Percentiles rank a stretch among this genome's conserved stretches.
Conservation (phyloP, 2,329 filamentous ascomycete genomes). For the Diplodia sapinea region DNA sequence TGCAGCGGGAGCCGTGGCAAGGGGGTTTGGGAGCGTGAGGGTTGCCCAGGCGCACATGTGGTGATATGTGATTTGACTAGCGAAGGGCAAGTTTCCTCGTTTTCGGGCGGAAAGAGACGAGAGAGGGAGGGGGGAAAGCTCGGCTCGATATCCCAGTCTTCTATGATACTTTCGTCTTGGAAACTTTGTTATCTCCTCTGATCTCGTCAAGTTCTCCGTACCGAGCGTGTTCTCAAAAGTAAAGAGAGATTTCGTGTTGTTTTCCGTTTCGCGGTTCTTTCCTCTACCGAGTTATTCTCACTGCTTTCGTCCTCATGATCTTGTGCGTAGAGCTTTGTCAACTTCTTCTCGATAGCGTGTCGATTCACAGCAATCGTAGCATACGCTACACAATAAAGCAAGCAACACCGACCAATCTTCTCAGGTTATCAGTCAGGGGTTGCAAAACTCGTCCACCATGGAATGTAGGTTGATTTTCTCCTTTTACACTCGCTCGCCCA, state of each 20-base stretch:
- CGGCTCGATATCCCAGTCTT: conserved; percentile 17
- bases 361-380: not conserved
- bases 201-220: not conserved
- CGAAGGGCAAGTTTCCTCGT: not conserved
- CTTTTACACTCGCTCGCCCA: too few relatives aligned
- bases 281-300: not conserved
- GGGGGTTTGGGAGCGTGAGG: not conserved
- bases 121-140: not conserved
- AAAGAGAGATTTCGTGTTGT: not conserved
- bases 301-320: not conserved
- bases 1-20: not conserved
- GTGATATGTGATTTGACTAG: not conserved
- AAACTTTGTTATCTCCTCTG: not conserved
- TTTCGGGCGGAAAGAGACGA: not conserved
- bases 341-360: not conserved
- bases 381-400: not conserved
- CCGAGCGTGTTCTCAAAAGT: not conserved
- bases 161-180: not conserved
- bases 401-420: not conserved
- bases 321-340: not conserved
- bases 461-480: not conserved
- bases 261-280: not conserved
- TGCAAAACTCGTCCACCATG: not conserved
- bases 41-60: not conserved
- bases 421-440: not conserved